These are phyloP conservation scores for Phytophthora macrochlamydospora DNA, from an alignment of 352 stramenopile genomes.

Conservation along the genomic window DNA sequence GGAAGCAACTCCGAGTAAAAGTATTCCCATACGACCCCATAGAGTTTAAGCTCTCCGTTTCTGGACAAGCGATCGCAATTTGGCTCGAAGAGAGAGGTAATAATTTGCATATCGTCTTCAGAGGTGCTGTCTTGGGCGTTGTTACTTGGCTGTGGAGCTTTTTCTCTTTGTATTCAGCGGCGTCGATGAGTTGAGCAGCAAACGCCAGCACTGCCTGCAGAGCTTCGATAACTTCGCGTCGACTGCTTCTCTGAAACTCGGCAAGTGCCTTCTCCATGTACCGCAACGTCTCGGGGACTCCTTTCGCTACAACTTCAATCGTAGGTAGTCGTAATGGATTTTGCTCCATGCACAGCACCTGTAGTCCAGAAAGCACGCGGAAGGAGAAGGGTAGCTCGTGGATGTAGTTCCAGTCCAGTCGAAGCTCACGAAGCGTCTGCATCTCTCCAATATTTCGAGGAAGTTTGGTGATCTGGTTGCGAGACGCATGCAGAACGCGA, in stretches of 20 bases:
- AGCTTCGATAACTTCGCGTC: slow-evolving; percentile 53
- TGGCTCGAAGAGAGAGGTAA: slow-evolving; percentile 55
- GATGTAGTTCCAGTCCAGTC: slow-evolving; percentile 70
- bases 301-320: slow-evolving; percentile 51
- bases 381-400: slow-evolving; percentile 73
- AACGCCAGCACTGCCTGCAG: slow-evolving; percentile 51
- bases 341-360: slow-evolving; percentile 60
- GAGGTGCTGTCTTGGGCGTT: neutral
- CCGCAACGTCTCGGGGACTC: slow-evolving; percentile 46
- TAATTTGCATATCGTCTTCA: slow-evolving; percentile 26
- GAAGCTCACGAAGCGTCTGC: slow-evolving; percentile 46
- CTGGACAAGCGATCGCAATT: slow-evolving; percentile 44
- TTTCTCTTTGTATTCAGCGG: neutral
- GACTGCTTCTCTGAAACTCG: slow-evolving; percentile 48
- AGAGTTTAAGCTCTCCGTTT: slow-evolving; percentile 51
- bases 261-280: slow-evolving; percentile 64
- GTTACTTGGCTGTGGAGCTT: neutral
- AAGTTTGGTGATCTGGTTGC: slow-evolving; percentile 49
- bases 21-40: slow-evolving; percentile 56
- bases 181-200: slow-evolving; percentile 24
- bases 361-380: slow-evolving; percentile 31
- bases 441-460: slow-evolving; percentile 61
- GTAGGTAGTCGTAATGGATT: slow-evolving; percentile 61
- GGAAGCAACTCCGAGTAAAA: slow-evolving; percentile 57
- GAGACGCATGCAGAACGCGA: slow-evolving; percentile 45